Percentiles rank a stretch among this genome's conserved stretches.
Conservation (phyloP, 495 filamentous ascomycete genomes). For the Amniculicola lignicola region DNA sequence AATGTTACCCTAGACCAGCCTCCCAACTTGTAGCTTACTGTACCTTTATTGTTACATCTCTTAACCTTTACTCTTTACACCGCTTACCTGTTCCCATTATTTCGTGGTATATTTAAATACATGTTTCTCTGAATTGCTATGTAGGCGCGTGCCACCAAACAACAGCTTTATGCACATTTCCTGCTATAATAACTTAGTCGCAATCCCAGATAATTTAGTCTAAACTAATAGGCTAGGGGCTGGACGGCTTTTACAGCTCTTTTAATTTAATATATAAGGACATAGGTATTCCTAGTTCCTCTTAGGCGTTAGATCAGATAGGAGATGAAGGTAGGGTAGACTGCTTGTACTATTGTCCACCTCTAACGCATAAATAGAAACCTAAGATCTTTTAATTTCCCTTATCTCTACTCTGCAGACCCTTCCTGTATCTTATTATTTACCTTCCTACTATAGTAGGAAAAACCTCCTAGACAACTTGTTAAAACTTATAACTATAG, state of each 20-base stretch:
- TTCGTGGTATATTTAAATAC: too few relatives aligned
- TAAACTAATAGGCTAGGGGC: constrained; percentile 2
- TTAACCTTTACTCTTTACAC: too few relatives aligned
- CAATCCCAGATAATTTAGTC: constrained; percentile 5
- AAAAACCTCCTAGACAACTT: constrained; percentile 5
- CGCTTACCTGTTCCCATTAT: too few relatives aligned
- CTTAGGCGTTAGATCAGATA: neutral
- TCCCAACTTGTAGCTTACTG: too few relatives aligned
- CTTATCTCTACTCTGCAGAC: constrained; percentile 3
- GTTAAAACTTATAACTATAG: constrained; percentile 23
- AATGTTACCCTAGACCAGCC: too few relatives aligned
- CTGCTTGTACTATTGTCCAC: neutral
- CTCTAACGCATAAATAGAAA: neutral
- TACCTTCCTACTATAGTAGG: neutral
- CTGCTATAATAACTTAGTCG: constrained; percentile 5
- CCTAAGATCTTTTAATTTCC: constrained; percentile 1
- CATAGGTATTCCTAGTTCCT: neutral
- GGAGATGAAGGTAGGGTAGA: neutral
- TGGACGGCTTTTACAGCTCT: constrained; percentile 4
- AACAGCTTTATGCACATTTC: constrained; percentile 8
- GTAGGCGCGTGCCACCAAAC: too few relatives aligned
- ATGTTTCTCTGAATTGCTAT: too few relatives aligned
- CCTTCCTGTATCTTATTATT: neutral
- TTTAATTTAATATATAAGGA: neutral
- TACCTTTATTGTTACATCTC: too few relatives aligned